Conservation (phyloP, 2,329 filamentous ascomycete species). For the Sphaerulina populicola region DNA sequence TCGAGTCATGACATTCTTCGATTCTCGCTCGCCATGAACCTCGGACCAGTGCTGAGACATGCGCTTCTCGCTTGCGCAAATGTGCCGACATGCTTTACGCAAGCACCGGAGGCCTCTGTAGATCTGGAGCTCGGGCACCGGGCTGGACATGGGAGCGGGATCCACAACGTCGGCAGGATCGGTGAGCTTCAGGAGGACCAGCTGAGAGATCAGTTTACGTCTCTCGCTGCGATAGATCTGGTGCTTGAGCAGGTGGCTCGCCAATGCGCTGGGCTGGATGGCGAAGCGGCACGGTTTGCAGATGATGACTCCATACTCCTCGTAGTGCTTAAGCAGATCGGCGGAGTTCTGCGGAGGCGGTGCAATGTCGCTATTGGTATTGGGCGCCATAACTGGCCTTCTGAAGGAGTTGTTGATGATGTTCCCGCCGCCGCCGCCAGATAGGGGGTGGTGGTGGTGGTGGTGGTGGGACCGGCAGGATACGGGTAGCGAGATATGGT, state of each 20-base stretch:
- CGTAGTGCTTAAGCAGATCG: conserved; percentile 14
- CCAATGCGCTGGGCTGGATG: conserved; percentile 14
- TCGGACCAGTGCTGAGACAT: conserved; percentile 19
- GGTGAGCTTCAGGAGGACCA: conserved; percentile 13
- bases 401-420: neutral
- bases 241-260: conserved; percentile 16
- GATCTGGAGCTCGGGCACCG: conserved; percentile 12
- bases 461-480: neutral
- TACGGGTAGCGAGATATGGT: neutral
- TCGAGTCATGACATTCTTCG: conserved; percentile 13
- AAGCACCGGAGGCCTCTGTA: conserved; percentile 12
- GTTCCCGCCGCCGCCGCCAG: neutral
- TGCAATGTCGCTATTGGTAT: neutral
- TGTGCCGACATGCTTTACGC: conserved; percentile 10
- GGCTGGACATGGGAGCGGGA: conserved; percentile 6
- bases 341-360: neutral
- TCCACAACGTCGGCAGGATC: conserved; percentile 10
- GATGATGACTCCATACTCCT: conserved; percentile 15
- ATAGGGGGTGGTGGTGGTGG: neutral
- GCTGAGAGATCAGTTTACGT: conserved; percentile 9
- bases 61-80: conserved; percentile 17
- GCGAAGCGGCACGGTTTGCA: conserved; percentile 17
- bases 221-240: conserved; percentile 17
- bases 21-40: conserved; percentile 16
- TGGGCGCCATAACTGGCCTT: neutral